phyloP scores from a whole-genome alignment of 2,329 filamentous ascomycete species.

The Geosmithia flava region DNA sequence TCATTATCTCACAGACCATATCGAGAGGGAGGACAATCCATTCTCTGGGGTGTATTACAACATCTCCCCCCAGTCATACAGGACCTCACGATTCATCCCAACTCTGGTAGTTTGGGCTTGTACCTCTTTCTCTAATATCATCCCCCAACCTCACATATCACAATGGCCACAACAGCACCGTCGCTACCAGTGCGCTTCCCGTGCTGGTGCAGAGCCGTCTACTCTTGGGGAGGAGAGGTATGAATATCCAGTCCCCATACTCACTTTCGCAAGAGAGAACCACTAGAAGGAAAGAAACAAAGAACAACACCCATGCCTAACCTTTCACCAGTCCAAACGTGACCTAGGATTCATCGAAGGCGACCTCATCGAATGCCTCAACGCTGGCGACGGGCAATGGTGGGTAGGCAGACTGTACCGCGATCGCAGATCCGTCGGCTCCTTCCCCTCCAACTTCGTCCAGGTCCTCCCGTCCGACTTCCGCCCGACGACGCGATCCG shows the following conservation, averaged over 20 bases:
- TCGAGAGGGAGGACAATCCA: too few relatives aligned
- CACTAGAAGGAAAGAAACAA: background rate
- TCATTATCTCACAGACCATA: too few relatives aligned
- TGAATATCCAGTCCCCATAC: background rate
- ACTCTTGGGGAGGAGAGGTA: constrained; percentile 59
- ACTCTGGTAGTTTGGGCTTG: too few relatives aligned
- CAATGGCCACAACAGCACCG: constrained; percentile 42
- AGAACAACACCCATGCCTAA: constrained; percentile 1
- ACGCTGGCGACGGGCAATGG: constrained; percentile 95
- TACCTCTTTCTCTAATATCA: background rate
- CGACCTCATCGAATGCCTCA: constrained; percentile 94
- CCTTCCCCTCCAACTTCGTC: constrained; percentile 97
- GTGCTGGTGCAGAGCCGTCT: constrained; percentile 83
- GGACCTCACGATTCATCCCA: too few relatives aligned
- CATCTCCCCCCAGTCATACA: too few relatives aligned
- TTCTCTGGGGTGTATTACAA: too few relatives aligned
- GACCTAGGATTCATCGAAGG: constrained; percentile 96
- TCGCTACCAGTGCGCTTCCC: constrained; percentile 68
- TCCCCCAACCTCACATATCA: constrained; percentile 5
- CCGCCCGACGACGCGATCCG: constrained; percentile 55
- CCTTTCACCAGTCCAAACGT: constrained; percentile 56
- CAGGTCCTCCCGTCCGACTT: constrained; percentile 78
- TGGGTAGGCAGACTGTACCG: constrained; percentile 90
- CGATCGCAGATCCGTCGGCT: constrained; percentile 79
- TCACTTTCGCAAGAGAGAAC: background rate